These are phyloP conservation scores for Zelopaecilomyces penicillatus DNA, from an alignment of 2,329 filamentous ascomycete genomes.

Conservation along the genomic window DNA sequence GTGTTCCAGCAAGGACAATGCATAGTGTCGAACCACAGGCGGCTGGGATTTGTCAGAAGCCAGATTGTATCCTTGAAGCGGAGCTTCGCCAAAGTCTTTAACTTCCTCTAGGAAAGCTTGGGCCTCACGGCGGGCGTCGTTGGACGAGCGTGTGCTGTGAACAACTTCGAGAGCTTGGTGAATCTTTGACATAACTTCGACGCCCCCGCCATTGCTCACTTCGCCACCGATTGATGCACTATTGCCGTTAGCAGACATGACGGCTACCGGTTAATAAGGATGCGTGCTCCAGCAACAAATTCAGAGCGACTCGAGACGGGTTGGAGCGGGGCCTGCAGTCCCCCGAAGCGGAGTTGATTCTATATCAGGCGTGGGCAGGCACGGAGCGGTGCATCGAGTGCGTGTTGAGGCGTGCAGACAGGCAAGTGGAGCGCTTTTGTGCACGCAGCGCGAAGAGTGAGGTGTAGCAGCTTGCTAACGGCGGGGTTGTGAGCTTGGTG, in stretches of 20 bases:
- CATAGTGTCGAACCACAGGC: slow-evolving; percentile 84
- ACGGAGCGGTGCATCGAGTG: slow-evolving; percentile 6
- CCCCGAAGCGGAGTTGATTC: slow-evolving; percentile 5
- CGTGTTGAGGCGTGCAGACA: background rate
- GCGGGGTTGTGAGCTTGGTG: too few relatives aligned
- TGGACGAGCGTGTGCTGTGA: slow-evolving; percentile 72
- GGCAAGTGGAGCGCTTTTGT: too few relatives aligned
- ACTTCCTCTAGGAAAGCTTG: slow-evolving; percentile 78
- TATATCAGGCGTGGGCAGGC: slow-evolving; percentile 1
- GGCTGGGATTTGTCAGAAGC: slow-evolving; percentile 68
- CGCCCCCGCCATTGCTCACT: slow-evolving; percentile 29
- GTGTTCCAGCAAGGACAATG: slow-evolving; percentile 83
- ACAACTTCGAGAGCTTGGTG: slow-evolving; percentile 80
- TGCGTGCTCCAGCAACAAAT: background rate
- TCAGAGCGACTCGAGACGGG: slow-evolving; percentile 8
- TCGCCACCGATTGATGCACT: slow-evolving; percentile 21
- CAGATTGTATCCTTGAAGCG: slow-evolving; percentile 75
- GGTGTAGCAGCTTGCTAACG: too few relatives aligned
- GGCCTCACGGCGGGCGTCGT: slow-evolving; percentile 73
- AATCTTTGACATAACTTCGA: slow-evolving; percentile 55
- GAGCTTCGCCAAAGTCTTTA: slow-evolving; percentile 71
- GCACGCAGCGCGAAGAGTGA: too few relatives aligned
- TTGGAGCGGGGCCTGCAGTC: slow-evolving; percentile 4
- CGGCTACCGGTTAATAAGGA: background rate
- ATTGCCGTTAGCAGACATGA: slow-evolving; percentile 32